A percentile compares a stretch with the other conserved stretches of the same genome.
Evolutionary conservation across 1,284 basidiomycete genomes (phyloP).

Genomic region (Ustilago bromivora): DNA sequence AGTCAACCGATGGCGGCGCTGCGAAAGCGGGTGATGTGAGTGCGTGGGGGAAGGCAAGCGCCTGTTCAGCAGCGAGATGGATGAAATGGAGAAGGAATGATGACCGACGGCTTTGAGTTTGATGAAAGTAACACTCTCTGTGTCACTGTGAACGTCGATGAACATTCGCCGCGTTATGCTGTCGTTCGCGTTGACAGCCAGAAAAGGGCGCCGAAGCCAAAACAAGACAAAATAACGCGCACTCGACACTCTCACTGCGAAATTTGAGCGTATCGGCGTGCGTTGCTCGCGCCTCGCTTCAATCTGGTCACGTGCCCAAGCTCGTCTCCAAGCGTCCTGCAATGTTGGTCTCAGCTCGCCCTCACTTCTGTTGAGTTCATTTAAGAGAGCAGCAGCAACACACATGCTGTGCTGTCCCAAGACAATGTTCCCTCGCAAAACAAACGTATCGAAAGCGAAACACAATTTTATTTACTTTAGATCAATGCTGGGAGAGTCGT

Average conservation of each 20-base stretch:
- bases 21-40: not conserved
- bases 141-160: not conserved
- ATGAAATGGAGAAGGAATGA: not conserved
- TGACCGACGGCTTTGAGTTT: not conserved
- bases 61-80: slow-evolving; percentile 3
- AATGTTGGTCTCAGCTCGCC: not conserved
- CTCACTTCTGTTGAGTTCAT: not conserved
- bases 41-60: slow-evolving; percentile 1
- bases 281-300: slow-evolving; percentile 20
- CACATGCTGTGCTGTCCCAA: not conserved
- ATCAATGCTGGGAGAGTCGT: slow-evolving; percentile 21
- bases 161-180: not conserved
- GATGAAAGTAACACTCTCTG: slow-evolving; percentile 7
- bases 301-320: slow-evolving; percentile 28
- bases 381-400: not conserved
- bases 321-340: not conserved
- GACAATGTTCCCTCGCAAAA: not conserved
- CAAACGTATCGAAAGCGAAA: not conserved
- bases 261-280: not conserved
- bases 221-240: slow-evolving; percentile 2
- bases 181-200: not conserved
- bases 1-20: not conserved
- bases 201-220: not conserved
- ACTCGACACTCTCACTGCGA: not conserved
- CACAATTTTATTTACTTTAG: slow-evolving; percentile 22